phyloP scores from a whole-genome alignment of 345 rosid species.

The Salix purpurea region DNA sequence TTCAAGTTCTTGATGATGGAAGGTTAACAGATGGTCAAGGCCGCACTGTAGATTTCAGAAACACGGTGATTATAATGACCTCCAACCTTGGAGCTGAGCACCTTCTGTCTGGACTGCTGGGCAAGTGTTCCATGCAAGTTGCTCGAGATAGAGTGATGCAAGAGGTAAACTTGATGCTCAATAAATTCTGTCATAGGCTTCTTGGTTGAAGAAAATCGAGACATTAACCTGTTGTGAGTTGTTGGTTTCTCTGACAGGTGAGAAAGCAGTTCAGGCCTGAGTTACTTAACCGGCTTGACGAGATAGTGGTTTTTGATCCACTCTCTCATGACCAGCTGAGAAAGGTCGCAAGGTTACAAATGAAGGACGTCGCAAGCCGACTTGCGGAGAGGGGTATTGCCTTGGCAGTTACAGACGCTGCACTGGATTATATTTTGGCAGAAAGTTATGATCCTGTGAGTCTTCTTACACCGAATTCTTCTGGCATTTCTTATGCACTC shows the following conservation, averaged over 20 bases:
- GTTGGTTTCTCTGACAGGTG: slow-evolving; percentile 33
- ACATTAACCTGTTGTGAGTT: background rate
- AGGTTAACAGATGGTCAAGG: slow-evolving; percentile 92
- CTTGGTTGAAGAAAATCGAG: too few relatives aligned
- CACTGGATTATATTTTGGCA: slow-evolving; percentile 57
- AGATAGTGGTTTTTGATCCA: slow-evolving; percentile 86
- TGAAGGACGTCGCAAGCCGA: slow-evolving; percentile 77
- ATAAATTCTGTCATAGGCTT: background rate
- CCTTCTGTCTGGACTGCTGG: slow-evolving; percentile 62
- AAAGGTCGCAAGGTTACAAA: slow-evolving; percentile 71
- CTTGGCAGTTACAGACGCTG: slow-evolving; percentile 74
- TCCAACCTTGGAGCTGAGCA: slow-evolving; percentile 93
- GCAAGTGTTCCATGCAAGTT: slow-evolving; percentile 70
- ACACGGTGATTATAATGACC: slow-evolving; percentile 84
- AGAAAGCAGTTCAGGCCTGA: slow-evolving; percentile 84
- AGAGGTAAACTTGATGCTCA: slow-evolving; percentile 37
- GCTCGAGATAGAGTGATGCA: slow-evolving; percentile 80
- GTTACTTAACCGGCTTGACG: slow-evolving; percentile 79
- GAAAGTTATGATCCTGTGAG: slow-evolving; percentile 92
- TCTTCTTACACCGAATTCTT: background rate
- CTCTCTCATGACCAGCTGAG: slow-evolving; percentile 83
- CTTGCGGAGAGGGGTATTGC: slow-evolving; percentile 90
- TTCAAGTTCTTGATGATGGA: slow-evolving; percentile 90
- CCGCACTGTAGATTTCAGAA: slow-evolving; percentile 77
- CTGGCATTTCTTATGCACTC: background rate